Percentiles rank a stretch among this genome's conserved stretches.
Conservation (phyloP, 2,329 filamentous ascomycete genomes). For the Phyllosticta citriasiana region DNA sequence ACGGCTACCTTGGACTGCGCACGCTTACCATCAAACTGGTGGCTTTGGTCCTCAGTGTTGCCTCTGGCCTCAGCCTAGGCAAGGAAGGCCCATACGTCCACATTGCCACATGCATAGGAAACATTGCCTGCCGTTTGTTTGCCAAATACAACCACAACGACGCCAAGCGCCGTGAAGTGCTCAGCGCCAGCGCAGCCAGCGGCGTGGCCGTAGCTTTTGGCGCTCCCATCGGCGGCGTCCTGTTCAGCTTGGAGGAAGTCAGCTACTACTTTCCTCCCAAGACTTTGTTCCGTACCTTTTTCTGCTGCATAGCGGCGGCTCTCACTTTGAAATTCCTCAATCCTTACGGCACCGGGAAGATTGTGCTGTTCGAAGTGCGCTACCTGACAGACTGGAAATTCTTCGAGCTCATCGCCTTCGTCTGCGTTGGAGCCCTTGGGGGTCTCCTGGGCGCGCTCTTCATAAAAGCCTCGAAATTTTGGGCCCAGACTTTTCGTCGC, state of each 20-base stretch:
- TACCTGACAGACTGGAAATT: constrained; percentile 88
- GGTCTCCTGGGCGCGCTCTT: constrained; percentile 82
- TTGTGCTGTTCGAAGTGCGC: constrained; percentile 90
- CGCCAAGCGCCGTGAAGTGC: constrained; percentile 81
- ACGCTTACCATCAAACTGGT: constrained; percentile 79
- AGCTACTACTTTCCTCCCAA: constrained; percentile 97
- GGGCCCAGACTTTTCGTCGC: constrained; percentile 81
- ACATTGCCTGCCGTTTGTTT: constrained; percentile 90
- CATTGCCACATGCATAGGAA: constrained; percentile 88
- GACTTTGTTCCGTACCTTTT: constrained; percentile 93
- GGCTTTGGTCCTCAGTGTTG: constrained; percentile 76
- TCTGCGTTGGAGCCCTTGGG: constrained; percentile 76
- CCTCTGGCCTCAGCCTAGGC: constrained; percentile 84
- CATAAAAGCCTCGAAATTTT: constrained; percentile 87
- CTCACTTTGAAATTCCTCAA: constrained; percentile 90
- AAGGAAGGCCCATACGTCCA: constrained; percentile 98
- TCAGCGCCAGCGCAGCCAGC: constrained; percentile 86
- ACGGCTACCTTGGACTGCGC: constrained; percentile 84
- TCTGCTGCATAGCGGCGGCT: constrained; percentile 87
- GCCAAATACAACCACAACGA: constrained; percentile 90
- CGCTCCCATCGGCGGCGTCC: constrained; percentile 76
- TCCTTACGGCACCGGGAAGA: constrained; percentile 91
- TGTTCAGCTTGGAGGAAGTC: constrained; percentile 92
- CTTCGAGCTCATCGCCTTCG: constrained; percentile 80
- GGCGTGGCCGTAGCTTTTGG: constrained; percentile 93